Base-by-base conservation (phyloP, 139 green algal genomes). In the Astrephomene gubernaculifera region DNA sequence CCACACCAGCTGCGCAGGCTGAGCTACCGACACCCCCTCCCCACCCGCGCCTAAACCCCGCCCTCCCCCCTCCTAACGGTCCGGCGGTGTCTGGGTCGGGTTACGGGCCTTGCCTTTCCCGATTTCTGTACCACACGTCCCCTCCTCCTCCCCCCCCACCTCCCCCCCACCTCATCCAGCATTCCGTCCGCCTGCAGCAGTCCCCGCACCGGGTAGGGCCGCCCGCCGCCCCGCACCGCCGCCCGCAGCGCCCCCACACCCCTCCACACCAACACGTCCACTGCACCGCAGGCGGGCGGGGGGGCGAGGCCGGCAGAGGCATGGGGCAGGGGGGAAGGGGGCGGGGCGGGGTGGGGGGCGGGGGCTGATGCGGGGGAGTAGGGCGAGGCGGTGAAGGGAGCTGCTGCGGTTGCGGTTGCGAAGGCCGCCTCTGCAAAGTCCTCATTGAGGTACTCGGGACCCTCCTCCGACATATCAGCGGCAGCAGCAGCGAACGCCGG, bases 221-320 rank as follows among this genome's bases (percentile, higher is more conserved):
- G 82, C 7, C 93, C 91, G 12, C n/a, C 72, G 2, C 71, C 87
- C n/a, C n/a, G n/a, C 22, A 98, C 70, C 27, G 91, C 93, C 3
- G 29, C 63, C 22, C 74, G 75, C 63, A 99, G 86, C 29, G 85
- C 89, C 38, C 91, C 88, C 1, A 72, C 68, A 0, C 95, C 96
- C 82, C 97, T 91, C 41, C 78, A 69, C 74, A 95, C 68, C 69
- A 99, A 89, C 79, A 98, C 92, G 39, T 99, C 95, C 79, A 97
- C 96, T 22, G 96, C 96, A 85, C 97, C 93, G 89, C 97, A 96
- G 43, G 92, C 80, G 39, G 90, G 82, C 49, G 54, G 81, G 33
- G 33, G 53, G 45, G 4, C 31, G 35, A 29, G 12, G 49, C 12
- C 36, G 27, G 27, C 65, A 36, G 65, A 35, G 65, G n/a, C n/a